Conservation (phyloP, 495 filamentous ascomycete species). For the Physcia stellaris region DNA sequence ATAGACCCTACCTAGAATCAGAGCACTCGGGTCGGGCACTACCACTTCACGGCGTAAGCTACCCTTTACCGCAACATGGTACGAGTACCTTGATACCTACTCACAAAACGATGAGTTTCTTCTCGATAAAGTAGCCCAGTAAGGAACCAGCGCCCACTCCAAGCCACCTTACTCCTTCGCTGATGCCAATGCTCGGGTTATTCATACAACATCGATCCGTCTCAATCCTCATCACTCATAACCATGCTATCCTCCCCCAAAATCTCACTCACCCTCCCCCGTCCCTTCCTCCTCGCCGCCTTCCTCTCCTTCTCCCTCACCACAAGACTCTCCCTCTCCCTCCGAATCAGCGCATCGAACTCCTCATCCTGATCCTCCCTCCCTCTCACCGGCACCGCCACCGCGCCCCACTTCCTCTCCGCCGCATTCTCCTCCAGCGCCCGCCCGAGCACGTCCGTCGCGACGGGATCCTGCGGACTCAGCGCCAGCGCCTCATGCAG, state of each 20-base stretch:
- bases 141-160: too few species aligned
- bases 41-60: too few species aligned
- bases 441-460: slow-evolving; percentile 42
- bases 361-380: slow-evolving; percentile 14
- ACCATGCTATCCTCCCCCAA: slow-evolving; percentile 12
- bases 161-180: too few species aligned
- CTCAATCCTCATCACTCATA: slow-evolving; percentile 16
- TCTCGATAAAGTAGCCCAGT: too few species aligned
- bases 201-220: background rate
- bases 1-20: too few species aligned
- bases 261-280: slow-evolving; percentile 4
- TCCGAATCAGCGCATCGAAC: slow-evolving; percentile 13
- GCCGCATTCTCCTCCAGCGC: slow-evolving; percentile 19
- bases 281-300: slow-evolving; percentile 15
- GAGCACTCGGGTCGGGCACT: too few species aligned
- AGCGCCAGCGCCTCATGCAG: slow-evolving; percentile 64
- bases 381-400: slow-evolving; percentile 11
- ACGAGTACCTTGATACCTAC: too few species aligned
- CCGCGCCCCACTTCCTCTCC: slow-evolving; percentile 13
- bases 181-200: too few species aligned
- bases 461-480: slow-evolving; percentile 53
- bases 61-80: too few species aligned
- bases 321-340: slow-evolving; percentile 6
- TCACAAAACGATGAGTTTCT: too few species aligned
- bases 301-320: slow-evolving; percentile 5